Conservation (phyloP, 805 yeast genomes). For the Cyberlindnera nakhonratchasimensis region DNA sequence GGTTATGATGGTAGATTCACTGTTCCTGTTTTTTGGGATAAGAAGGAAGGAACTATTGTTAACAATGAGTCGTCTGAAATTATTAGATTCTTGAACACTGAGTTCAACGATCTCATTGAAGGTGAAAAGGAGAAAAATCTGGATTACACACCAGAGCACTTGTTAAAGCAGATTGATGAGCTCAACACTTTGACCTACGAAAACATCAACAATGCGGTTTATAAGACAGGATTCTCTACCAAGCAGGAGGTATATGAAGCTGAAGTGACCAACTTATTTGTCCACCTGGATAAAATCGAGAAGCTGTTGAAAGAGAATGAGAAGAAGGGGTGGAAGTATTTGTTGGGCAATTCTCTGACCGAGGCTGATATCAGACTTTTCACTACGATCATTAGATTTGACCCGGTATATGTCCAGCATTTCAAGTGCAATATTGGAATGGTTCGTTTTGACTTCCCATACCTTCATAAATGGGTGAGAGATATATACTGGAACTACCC, state of each 20-base stretch:
- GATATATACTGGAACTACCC: constrained; percentile 77
- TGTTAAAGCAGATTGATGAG: constrained; percentile 62
- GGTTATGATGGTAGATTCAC: constrained; percentile 81
- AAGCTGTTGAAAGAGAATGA: constrained; percentile 44
- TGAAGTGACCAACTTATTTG: constrained; percentile 61
- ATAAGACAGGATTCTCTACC: constrained; percentile 88
- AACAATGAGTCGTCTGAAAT: constrained; percentile 90
- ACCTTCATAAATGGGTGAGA: constrained; percentile 73
- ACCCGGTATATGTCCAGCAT: constrained; percentile 91
- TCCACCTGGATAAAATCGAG: constrained; percentile 69
- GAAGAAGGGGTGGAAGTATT: constrained; percentile 32
- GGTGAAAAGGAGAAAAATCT: constrained; percentile 45
- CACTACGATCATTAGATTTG: constrained; percentile 87
- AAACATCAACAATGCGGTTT: constrained; percentile 87
- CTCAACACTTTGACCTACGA: constrained; percentile 81
- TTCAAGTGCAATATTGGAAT: constrained; percentile 87
- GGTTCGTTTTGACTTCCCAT: constrained; percentile 77
- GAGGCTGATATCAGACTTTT: constrained; percentile 88
- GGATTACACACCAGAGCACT: constrained; percentile 58
- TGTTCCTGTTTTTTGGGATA: constrained; percentile 94
- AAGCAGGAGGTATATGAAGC: constrained; percentile 76
- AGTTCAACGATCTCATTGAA: constrained; percentile 55
- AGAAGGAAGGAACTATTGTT: constrained; percentile 75
- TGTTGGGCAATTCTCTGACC: constrained; percentile 66
- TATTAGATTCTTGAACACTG: constrained; percentile 76